Evolutionary conservation across 495 filamentous ascomycete genomes (phyloP), one percentile per base, ranked within the genome.

Genomic region (Aspergillus sparsus): DNA sequence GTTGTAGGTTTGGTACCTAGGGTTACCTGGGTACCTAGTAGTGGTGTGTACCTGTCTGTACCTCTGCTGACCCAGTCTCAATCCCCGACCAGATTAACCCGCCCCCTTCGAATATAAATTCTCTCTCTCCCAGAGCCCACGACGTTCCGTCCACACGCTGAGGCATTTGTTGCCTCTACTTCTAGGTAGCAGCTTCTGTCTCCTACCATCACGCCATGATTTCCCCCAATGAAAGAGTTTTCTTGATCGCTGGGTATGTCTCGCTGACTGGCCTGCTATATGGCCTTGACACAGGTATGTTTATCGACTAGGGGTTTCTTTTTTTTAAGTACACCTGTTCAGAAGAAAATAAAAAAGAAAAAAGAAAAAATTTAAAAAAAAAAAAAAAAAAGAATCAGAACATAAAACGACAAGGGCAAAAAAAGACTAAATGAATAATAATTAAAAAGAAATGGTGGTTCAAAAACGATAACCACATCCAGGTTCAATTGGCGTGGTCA

Each of bases 261-360:
- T 62, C 61, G 18, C 55, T 62, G n/a, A 45, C 55, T 8, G 61
- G 61, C 8, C 55, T 62, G 5, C 50, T 57, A 12, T 62, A 62
- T 15, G 61, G 61, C 8, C 49, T 62, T 42, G 61, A 62, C 27
- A 62, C 61, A 35, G 61, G 61, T 62, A 47, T 12, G 59, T 47
- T 10, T n/a, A 10, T 34, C 7, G 18, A 52, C 9, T n/a, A 41
- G 9, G 37, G 10, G 37, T 41, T 41, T 10, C 37, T 5, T 41
- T 41, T 41, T 2, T n/a, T 41, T 41, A 27, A 27, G 21, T 27
- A 27, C 21, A 27, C 21, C 21, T 27, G 21, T 27, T 27, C 21
- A 27, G 21, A 27, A 27, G 21, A 27, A 27, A 27, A 27, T 27
- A 3, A 3, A 27, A 27, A 27, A 3, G 21, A 3, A 27, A 27